phyloP scores from a whole-genome alignment of 352 stramenopile genomes.

The Globisporangium lucens region DNA sequence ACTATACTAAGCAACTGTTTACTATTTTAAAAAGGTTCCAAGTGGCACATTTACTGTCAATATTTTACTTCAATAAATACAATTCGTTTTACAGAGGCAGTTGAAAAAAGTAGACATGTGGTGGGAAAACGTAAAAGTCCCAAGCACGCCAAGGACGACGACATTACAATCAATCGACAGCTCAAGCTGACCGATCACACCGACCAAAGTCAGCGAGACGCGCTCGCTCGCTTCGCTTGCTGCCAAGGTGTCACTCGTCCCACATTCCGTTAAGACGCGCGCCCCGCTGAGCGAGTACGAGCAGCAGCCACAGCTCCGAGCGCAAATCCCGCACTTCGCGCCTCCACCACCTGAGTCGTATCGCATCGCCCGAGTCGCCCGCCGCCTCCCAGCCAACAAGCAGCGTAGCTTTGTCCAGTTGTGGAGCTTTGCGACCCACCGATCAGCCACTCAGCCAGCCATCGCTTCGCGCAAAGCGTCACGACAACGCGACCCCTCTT shows the following conservation, averaged over 20 bases:
- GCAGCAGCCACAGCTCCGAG: background rate
- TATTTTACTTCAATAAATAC: too few relatives aligned
- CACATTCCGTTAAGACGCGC: conserved; percentile 7
- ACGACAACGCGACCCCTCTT: conserved; percentile 6
- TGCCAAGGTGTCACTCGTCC: conserved; percentile 1
- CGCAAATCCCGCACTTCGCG: background rate
- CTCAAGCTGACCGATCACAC: background rate
- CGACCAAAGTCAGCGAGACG: background rate
- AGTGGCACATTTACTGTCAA: too few relatives aligned
- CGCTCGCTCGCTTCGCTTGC: background rate
- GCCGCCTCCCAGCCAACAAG: background rate
- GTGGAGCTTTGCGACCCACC: background rate
- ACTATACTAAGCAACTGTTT: too few relatives aligned
- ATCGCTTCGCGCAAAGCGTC: background rate
- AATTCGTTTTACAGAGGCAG: background rate
- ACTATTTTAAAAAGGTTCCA: too few relatives aligned
- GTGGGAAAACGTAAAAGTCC: conserved; percentile 7
- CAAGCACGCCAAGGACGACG: background rate
- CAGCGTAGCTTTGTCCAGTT: conserved; percentile 1
- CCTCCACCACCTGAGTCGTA: background rate
- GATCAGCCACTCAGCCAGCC: background rate
- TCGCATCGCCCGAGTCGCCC: too few relatives aligned
- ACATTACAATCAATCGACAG: conserved; percentile 2
- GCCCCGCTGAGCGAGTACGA: background rate
- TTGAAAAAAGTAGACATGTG: background rate